Conservation (phyloP, 495 filamentous ascomycete genomes). For the Acidomyces sp. region DNA sequence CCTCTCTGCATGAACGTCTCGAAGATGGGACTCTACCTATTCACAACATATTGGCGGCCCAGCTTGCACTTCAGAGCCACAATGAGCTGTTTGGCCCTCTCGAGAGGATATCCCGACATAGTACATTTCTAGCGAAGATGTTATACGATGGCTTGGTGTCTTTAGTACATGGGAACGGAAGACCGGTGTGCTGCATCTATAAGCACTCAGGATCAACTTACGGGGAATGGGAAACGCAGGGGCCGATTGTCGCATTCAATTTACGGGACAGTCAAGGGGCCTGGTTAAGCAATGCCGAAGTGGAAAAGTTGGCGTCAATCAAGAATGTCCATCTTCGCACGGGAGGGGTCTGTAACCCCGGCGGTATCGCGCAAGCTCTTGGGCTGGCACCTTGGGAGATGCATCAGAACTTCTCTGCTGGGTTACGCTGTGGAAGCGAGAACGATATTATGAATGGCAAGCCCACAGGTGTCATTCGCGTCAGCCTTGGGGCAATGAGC, state of each 20-base stretch:
- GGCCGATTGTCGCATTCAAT: conserved; percentile 78
- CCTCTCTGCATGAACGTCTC: conserved; percentile 61
- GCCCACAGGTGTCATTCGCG: conserved; percentile 74
- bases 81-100: conserved; percentile 56
- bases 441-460: conserved; percentile 70
- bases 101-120: conserved; percentile 58
- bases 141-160: conserved; percentile 45
- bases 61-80: conserved; percentile 59
- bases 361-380: conserved; percentile 59
- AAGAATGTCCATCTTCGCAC: conserved; percentile 71
- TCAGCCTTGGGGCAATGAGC: conserved; percentile 81
- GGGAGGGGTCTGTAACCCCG: conserved; percentile 84
- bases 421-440: conserved; percentile 52
- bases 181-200: conserved; percentile 54
- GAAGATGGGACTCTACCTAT: conserved; percentile 87
- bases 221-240: conserved; percentile 39
- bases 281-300: conserved; percentile 69
- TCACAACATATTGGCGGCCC: conserved; percentile 74
- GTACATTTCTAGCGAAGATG: conserved; percentile 46
- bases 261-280: conserved; percentile 48
- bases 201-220: conserved; percentile 32
- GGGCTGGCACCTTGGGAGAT: conserved; percentile 64
- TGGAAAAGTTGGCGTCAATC: conserved; percentile 69
- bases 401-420: conserved; percentile 64
- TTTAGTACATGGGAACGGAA: conserved; percentile 55